Conservation (phyloP, 2,329 filamentous ascomycete genomes). For the Reticulascus tulasneorum region DNA sequence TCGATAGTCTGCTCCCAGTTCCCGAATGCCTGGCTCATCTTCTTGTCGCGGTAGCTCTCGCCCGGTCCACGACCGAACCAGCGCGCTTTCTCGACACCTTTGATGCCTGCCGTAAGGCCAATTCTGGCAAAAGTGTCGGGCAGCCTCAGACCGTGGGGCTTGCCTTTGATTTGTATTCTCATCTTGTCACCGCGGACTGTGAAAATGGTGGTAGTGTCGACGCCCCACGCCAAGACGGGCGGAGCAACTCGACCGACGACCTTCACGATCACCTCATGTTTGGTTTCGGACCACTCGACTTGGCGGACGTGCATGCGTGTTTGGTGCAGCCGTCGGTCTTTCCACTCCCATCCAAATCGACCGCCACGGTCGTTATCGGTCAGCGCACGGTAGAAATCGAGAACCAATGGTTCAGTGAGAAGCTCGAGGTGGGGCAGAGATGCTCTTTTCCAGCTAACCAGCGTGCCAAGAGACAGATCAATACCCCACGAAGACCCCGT, state of each 20-base stretch:
- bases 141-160: slow-evolving; percentile 41
- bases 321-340: slow-evolving; percentile 40
- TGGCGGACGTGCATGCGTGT: slow-evolving; percentile 37
- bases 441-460: slow-evolving; percentile 37
- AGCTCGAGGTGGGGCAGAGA: slow-evolving; percentile 28
- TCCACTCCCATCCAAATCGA: slow-evolving; percentile 56
- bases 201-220: slow-evolving; percentile 49
- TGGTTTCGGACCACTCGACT: slow-evolving; percentile 25
- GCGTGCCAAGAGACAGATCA: slow-evolving; percentile 35
- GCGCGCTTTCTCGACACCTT: slow-evolving; percentile 32
- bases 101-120: slow-evolving; percentile 50
- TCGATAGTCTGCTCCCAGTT: slow-evolving; percentile 45
- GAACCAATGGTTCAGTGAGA: slow-evolving; percentile 38
- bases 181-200: slow-evolving; percentile 47
- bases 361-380: slow-evolving; percentile 62
- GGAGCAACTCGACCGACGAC: slow-evolving; percentile 56
- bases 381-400: slow-evolving; percentile 60
- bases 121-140: slow-evolving; percentile 59
- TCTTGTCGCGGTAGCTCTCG: slow-evolving; percentile 65
- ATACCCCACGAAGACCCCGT: slow-evolving; percentile 38
- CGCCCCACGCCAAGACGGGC: slow-evolving; percentile 59
- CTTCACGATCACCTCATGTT: slow-evolving; percentile 33
- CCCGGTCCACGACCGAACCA: slow-evolving; percentile 68
- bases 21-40: slow-evolving; percentile 55
- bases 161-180: slow-evolving; percentile 44